Evolutionary conservation across 768 basidiomycete species (phyloP).

Genomic region (Auricularia sp.): DNA sequence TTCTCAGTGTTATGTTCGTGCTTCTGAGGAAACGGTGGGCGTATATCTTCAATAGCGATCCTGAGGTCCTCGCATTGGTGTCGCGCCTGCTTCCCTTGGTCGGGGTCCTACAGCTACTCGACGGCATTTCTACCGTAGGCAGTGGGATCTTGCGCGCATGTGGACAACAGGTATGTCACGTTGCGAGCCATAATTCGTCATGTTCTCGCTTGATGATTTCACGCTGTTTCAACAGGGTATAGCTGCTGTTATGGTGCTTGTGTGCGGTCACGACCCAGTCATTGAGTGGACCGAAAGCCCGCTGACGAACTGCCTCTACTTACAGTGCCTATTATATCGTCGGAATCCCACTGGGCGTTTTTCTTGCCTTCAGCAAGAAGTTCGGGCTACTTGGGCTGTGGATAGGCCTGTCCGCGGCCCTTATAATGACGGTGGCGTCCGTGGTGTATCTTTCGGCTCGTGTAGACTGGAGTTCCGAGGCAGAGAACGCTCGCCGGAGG

Average conservation of each 20-base stretch:
- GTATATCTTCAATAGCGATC: constrained; percentile 63
- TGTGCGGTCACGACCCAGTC: background rate
- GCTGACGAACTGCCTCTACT: constrained; percentile 8
- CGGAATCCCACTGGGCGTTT: constrained; percentile 76
- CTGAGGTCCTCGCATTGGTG: constrained; percentile 47
- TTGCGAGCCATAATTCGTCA: constrained; percentile 2
- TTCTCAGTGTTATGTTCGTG: constrained; percentile 40
- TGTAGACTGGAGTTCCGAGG: constrained; percentile 64
- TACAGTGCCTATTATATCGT: constrained; percentile 67
- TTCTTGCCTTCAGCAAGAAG: constrained; percentile 53
- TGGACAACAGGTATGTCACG: constrained; percentile 53
- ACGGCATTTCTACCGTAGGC: constrained; percentile 58
- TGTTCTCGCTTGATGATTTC: constrained; percentile 43
- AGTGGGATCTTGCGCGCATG: constrained; percentile 74
- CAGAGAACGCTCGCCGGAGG: constrained; percentile 42
- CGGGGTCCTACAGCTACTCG: constrained; percentile 76
- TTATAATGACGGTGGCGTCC: constrained; percentile 46
- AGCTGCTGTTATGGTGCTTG: constrained; percentile 3
- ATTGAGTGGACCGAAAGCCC: background rate
- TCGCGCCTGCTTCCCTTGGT: constrained; percentile 67
- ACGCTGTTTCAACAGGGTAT: constrained; percentile 57
- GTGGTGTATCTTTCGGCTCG: constrained; percentile 45
- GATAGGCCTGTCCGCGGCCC: constrained; percentile 67
- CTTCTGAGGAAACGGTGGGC: constrained; percentile 59
- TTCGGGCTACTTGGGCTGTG: constrained; percentile 69